Evolutionary conservation across 371 early-diverging fungal species (phyloP), one percentile per base, ranked within the genome.

Genomic region (Apophysomyces sp.): DNA sequence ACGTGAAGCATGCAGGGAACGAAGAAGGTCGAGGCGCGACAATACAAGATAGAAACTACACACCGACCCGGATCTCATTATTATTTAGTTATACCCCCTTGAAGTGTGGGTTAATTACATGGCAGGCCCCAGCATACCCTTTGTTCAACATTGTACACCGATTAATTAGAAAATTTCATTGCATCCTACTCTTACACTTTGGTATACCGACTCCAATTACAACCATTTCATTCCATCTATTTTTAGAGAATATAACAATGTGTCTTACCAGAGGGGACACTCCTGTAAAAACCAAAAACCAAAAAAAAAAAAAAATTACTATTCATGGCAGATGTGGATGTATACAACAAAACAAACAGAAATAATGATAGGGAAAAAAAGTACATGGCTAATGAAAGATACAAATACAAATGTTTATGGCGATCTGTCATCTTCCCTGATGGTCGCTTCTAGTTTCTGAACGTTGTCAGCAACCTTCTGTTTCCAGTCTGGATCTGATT

Each of bases 1-100:
- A 16, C 76, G 82, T 27, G 81, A 82, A 34, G 53, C 71, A 24
- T 82, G 82, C 63, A 67, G 80, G 29, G 71, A 71, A 15, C 63
- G 68, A 11, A 62, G 71, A 32, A 62, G 62, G 56, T 60, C 62
- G 52, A 62, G 73, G 8, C 66, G 63, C 12, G 44, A 44, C 34
- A 44, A 21, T 21, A 9, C 44, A n/a, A n/a, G 44, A 44, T 9
- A 44, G 21, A 21, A 44, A 4, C 18, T 9, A 44, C 9, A 44
- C 16, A 44, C 24, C 9, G 44, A 44, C 16, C n/a, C 5, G 11
- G 21, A n/a, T n/a, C n/a, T 11, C 37, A 2, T n/a, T 5, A 3
- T 37, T n/a, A 13, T 11, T 37, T 37, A 37, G n/a, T 37, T 2
- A 37, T 37, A 37, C 37, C 37, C 37, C 11, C n/a, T 13, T n/a